These are phyloP conservation scores for Magnolia changhungtana DNA, from an alignment of 164 flowering plant species.

Conservation along the genomic window DNA sequence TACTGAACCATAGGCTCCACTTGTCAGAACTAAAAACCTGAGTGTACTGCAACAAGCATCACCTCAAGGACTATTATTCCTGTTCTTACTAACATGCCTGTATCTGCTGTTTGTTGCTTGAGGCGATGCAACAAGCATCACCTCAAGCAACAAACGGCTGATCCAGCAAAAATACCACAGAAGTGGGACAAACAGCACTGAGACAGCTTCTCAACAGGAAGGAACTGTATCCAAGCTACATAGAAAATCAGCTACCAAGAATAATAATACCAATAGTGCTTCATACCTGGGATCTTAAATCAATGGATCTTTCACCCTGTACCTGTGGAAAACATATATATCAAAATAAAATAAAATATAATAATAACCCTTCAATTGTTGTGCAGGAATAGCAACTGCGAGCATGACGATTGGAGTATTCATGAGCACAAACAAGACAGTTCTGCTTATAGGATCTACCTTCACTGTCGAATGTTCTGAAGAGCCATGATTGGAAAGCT, in stretches of 20 bases:
- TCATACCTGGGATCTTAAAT: conserved; percentile 16
- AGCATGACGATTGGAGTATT: not conserved
- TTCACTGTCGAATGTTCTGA: conserved; percentile 7
- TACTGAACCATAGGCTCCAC: too few species aligned
- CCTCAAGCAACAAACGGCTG: too few species aligned
- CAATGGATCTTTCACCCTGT: conserved; percentile 11
- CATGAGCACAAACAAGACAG: not conserved
- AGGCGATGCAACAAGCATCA: too few species aligned
- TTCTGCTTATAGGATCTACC: not conserved
- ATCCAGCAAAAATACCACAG: too few species aligned
- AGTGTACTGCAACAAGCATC: too few species aligned
- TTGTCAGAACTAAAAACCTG: too few species aligned
- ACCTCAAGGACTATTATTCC: too few species aligned
- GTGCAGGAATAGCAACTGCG: not conserved
- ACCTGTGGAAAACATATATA: not conserved
- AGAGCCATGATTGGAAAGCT: conserved; percentile 2
- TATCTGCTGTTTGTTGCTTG: too few species aligned
- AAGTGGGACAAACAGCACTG: too few species aligned
- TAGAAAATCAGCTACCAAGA: not conserved
- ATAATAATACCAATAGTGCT: not conserved
- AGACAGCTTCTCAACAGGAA: too few species aligned
- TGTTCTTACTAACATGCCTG: too few species aligned
- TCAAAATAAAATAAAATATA: not conserved
- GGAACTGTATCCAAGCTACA: not conserved
- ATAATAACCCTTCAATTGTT: not conserved